Conservation (phyloP, 2,329 filamentous ascomycete species). For the Pyrenochaeta sp. region DNA sequence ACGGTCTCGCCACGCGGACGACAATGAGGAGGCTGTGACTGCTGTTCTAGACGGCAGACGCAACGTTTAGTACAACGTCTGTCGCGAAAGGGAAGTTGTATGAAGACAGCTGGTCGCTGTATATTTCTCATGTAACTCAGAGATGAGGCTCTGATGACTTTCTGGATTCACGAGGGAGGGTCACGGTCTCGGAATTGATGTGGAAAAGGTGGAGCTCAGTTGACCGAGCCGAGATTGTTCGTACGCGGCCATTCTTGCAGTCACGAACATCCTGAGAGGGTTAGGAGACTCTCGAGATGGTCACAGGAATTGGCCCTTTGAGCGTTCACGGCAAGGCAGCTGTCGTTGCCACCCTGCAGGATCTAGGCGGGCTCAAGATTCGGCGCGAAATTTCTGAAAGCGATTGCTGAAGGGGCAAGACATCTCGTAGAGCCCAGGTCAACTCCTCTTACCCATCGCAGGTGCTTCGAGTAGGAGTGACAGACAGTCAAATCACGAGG, state of each 20-base stretch:
- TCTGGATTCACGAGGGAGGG: not conserved
- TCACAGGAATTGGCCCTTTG: not conserved
- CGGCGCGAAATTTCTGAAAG: not conserved
- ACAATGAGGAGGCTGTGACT: slow-evolving; percentile 10
- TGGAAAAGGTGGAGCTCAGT: not conserved
- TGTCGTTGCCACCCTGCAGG: not conserved
- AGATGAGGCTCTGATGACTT: not conserved
- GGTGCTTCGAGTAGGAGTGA: not conserved
- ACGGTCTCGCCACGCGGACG: slow-evolving; percentile 14
- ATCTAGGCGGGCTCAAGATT: not conserved
- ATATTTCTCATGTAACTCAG: not conserved
- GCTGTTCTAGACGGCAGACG: slow-evolving; percentile 6
- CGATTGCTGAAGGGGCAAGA: not conserved
- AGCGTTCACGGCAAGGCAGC: not conserved
- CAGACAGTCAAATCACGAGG: not conserved
- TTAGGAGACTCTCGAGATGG: not conserved
- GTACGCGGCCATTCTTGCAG: not conserved
- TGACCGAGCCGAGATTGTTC: not conserved
- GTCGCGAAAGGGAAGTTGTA: not conserved
- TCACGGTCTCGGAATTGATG: not conserved
- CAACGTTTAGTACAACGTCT: not conserved
- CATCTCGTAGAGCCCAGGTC: not conserved
- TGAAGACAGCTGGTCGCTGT: not conserved
- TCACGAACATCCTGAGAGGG: not conserved
- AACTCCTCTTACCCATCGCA: not conserved